These are phyloP conservation scores for Cichorium intybus DNA, from an alignment of 140 eudicot species.

Conservation along the genomic window DNA sequence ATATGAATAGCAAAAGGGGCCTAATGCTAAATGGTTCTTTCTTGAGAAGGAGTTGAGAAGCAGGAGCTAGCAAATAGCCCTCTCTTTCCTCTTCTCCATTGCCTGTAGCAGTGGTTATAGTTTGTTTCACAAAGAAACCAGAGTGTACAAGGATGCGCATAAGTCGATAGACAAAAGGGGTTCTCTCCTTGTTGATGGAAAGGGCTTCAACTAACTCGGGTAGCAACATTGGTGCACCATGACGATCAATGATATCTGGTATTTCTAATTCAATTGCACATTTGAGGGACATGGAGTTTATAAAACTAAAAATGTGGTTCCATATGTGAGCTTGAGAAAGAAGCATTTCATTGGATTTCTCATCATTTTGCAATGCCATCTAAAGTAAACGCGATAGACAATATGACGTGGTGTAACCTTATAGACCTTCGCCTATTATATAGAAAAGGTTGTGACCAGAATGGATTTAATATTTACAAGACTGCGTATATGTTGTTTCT, in stretches of 20 bases:
- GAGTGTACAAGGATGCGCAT: conserved; percentile 34
- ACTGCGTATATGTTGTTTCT: too few relatives aligned
- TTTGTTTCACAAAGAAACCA: conserved; percentile 31
- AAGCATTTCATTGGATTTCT: conserved; percentile 22
- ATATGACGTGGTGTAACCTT: too few relatives aligned
- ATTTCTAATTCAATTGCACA: conserved; percentile 41
- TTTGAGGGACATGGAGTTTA: conserved; percentile 52
- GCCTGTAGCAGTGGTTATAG: background rate
- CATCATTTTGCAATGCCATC: conserved; percentile 14
- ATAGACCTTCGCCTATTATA: too few relatives aligned
- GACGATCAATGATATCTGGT: conserved; percentile 42
- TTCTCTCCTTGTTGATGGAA: too few relatives aligned
- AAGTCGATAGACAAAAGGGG: too few relatives aligned
- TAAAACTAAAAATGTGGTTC: too few relatives aligned
- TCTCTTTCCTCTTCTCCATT: conserved; percentile 15
- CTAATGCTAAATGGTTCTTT: conserved; percentile 26
- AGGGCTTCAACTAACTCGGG: too few relatives aligned
- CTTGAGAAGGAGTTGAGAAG: conserved; percentile 33
- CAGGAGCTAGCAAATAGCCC: conserved; percentile 35
- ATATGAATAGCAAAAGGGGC: conserved; percentile 18
- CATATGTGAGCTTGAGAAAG: too few relatives aligned
- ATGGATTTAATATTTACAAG: too few relatives aligned
- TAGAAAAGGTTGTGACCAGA: too few relatives aligned
- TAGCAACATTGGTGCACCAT: too few relatives aligned
- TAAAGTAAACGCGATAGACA: too few relatives aligned